Percentiles rank a stretch among this genome's conserved stretches.
phyloP scores from a whole-genome alignment of 2,329 filamentous ascomycete genomes.

The Calonectria honghensis region DNA sequence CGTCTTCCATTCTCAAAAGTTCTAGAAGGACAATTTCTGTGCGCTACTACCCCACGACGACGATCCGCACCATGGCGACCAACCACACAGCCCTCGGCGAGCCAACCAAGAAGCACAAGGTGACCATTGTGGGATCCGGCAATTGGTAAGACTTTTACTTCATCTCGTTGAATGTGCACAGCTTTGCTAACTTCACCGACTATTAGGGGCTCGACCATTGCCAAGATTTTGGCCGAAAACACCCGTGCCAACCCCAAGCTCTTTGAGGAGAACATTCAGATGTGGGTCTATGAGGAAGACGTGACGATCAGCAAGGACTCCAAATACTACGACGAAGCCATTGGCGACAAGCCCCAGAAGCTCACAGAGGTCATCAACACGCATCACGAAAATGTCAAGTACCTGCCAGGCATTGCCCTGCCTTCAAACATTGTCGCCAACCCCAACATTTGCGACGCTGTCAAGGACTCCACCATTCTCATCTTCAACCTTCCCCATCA shows the following conservation, averaged over 20 bases:
- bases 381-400: conserved; percentile 97
- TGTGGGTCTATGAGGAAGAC: conserved; percentile 99
- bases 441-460: conserved; percentile 85
- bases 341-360: conserved; percentile 83
- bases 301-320: conserved; percentile 83
- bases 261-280: conserved; percentile 93
- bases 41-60: conserved; percentile 47
- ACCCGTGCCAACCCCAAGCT: conserved; percentile 84
- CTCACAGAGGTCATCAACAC: conserved; percentile 94
- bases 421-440: conserved; percentile 90
- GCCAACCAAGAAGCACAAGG: conserved; percentile 87
- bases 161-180: background rate
- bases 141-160: conserved; percentile 82
- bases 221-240: conserved; percentile 98
- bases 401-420: conserved; percentile 90
- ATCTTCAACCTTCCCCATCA: conserved; percentile 98
- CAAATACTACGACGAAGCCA: conserved; percentile 80
- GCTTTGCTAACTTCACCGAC: background rate
- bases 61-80: conserved; percentile 58
- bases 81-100: conserved; percentile 63
- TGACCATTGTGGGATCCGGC: conserved; percentile 94
- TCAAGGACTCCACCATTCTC: conserved; percentile 89
- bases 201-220: conserved; percentile 92
- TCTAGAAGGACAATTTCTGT: conserved; percentile 43
- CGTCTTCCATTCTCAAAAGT: conserved; percentile 42